A percentile compares a stretch with the other conserved stretches of the same genome.
phyloP scores from a whole-genome alignment of 768 basidiomycete genomes.

The Russula olivacea region DNA sequence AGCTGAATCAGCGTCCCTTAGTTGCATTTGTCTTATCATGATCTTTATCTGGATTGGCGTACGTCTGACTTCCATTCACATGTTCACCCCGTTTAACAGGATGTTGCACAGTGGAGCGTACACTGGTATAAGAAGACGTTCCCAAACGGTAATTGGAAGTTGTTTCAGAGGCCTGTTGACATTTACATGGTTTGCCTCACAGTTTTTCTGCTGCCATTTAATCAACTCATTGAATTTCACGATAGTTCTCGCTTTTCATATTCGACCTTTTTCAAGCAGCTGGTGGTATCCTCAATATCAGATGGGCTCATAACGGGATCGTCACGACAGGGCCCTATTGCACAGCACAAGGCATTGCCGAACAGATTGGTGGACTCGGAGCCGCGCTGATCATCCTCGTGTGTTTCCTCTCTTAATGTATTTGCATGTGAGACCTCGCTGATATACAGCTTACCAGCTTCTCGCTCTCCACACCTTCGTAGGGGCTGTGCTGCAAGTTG shows the following conservation, averaged over 20 bases:
- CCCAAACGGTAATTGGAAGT: conserved; percentile 11
- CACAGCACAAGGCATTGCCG: conserved; percentile 36
- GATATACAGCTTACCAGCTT: conserved; percentile 28
- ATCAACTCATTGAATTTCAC: conserved; percentile 18
- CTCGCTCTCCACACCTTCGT: conserved; percentile 40
- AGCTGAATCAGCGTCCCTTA: conserved; percentile 30
- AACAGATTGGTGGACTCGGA: conserved; percentile 38
- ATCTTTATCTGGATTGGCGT: conserved; percentile 11
- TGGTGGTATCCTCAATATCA: conserved; percentile 35
- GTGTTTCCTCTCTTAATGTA: conserved; percentile 5
- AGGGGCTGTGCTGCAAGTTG: conserved; percentile 34
- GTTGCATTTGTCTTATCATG: neutral
- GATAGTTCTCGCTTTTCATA: conserved; percentile 26
- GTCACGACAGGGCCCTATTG: conserved; percentile 35
- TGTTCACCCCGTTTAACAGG: neutral
- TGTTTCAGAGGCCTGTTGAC: conserved; percentile 38
- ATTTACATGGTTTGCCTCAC: conserved; percentile 36
- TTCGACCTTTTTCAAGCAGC: conserved; percentile 37
- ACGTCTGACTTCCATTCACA: neutral
- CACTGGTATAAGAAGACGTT: conserved; percentile 1
- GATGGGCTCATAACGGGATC: conserved; percentile 32
- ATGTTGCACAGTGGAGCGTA: conserved; percentile 12
- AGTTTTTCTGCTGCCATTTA: neutral
- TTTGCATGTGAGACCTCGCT: neutral
- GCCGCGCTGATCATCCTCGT: conserved; percentile 39